Conservation (phyloP, 1,284 basidiomycete genomes). For the Xerocomus minutiporus region DNA sequence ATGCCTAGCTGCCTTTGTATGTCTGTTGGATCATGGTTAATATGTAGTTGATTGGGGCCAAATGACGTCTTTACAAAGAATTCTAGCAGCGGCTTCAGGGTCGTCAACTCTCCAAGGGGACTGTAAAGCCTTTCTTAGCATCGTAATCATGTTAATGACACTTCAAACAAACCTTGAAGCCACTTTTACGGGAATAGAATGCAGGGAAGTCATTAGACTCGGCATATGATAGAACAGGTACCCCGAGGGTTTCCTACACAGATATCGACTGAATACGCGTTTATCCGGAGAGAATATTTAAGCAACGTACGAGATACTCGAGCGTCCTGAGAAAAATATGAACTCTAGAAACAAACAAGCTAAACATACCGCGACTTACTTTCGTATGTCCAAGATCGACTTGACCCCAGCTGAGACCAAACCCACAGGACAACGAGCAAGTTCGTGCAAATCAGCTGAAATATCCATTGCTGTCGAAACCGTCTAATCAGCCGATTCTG, state of each 20-base stretch:
- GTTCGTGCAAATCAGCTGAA: conserved; percentile 86
- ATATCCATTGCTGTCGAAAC: conserved; percentile 78
- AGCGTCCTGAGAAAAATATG: conserved; percentile 58
- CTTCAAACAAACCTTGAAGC: conserved; percentile 53
- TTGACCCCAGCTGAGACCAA: conserved; percentile 95
- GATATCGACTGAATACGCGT: neutral
- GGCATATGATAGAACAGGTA: conserved; percentile 84
- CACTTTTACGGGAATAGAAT: conserved; percentile 86
- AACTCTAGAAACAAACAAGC: conserved; percentile 3
- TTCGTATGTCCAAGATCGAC: conserved; percentile 91
- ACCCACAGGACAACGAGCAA: conserved; percentile 81
- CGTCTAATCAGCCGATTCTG: neutral
- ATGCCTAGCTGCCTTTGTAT: conserved; percentile 60
- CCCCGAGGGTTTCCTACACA: conserved; percentile 88
- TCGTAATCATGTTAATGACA: neutral
- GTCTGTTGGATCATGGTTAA: conserved; percentile 37
- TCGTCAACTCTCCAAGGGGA: conserved; percentile 66
- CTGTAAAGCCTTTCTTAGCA: conserved; percentile 34
- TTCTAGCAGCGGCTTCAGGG: conserved; percentile 59
- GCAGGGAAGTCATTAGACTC: conserved; percentile 83
- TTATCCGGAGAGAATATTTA: neutral
- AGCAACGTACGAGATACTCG: conserved; percentile 75
- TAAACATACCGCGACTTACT: conserved; percentile 35
- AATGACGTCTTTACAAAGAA: conserved; percentile 55
- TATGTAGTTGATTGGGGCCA: neutral